These are phyloP conservation scores for Aspergillus mulundensis DNA, from an alignment of 495 filamentous ascomycete species.

Conservation along the genomic window DNA sequence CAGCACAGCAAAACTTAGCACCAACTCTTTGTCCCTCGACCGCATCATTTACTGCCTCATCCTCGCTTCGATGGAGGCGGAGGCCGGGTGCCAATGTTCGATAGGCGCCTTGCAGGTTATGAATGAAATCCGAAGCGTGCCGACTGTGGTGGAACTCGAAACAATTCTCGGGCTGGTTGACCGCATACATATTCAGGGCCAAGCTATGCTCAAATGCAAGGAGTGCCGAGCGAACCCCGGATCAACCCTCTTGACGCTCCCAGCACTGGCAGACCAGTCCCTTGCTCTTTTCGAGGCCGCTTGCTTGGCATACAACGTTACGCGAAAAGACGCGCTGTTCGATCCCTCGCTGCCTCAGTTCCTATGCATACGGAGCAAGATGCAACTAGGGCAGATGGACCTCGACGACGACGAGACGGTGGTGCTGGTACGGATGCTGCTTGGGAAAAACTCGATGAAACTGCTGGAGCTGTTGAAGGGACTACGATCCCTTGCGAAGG, in stretches of 20 bases:
- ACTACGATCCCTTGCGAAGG: constrained; percentile 15
- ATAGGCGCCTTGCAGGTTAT: constrained; percentile 22
- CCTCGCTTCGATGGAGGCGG: constrained; percentile 13
- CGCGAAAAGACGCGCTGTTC: constrained; percentile 23
- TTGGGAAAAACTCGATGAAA: constrained; percentile 23
- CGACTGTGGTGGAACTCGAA: constrained; percentile 27
- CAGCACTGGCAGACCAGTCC: constrained; percentile 25
- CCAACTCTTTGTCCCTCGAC: neutral
- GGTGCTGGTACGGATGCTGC: constrained; percentile 26
- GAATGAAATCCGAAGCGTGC: constrained; percentile 24
- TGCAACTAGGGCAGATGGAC: constrained; percentile 28
- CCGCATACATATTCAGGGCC: constrained; percentile 25
- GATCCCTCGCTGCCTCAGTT: constrained; percentile 21
- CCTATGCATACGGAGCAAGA: constrained; percentile 31
- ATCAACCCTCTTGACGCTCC: constrained; percentile 22
- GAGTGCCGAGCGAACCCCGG: constrained; percentile 21
- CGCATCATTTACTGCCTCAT: neutral
- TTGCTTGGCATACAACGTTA: constrained; percentile 28
- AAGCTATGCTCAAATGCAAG: constrained; percentile 24
- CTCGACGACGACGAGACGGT: constrained; percentile 27
- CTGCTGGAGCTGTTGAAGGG: constrained; percentile 26
- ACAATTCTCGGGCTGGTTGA: constrained; percentile 26
- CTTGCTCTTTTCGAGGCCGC: constrained; percentile 30
- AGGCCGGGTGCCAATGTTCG: constrained; percentile 24
- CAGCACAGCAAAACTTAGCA: neutral